Evolutionary conservation across 768 basidiomycete species (phyloP).

Genomic region (Neoboletus brunneissimus): DNA sequence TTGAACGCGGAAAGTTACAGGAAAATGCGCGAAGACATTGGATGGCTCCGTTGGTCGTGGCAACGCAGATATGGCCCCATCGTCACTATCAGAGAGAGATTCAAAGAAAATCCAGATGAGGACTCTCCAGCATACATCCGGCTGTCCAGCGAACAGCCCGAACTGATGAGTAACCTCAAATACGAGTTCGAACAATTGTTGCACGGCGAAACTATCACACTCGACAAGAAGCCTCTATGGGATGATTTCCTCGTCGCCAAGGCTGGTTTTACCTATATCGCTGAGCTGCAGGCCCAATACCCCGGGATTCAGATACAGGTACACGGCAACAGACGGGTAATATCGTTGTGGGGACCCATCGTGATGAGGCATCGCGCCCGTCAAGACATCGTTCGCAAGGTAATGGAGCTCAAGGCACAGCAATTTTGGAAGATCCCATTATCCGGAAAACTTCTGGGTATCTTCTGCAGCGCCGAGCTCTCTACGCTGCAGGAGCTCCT

Average conservation of each 20-base stretch:
- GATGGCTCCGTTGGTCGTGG: conserved; percentile 40
- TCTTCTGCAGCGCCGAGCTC: conserved; percentile 48
- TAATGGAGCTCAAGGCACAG: conserved; percentile 42
- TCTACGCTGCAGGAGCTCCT: conserved; percentile 44
- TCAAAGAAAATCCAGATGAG: conserved; percentile 7
- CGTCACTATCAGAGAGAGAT: conserved; percentile 30
- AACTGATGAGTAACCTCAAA: conserved; percentile 55
- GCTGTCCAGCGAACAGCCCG: conserved; percentile 48
- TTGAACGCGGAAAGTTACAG: conserved; percentile 39
- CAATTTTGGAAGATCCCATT: conserved; percentile 46
- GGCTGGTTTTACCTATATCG: conserved; percentile 45
- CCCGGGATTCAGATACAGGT: conserved; percentile 43
- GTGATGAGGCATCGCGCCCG: conserved; percentile 40
- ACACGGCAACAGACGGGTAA: conserved; percentile 39
- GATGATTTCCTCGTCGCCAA: conserved; percentile 54
- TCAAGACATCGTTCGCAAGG: conserved; percentile 45
- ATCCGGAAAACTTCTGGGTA: conserved; percentile 41
- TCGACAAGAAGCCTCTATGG: conserved; percentile 58
- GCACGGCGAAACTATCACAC: conserved; percentile 55
- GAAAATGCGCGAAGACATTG: conserved; percentile 45
- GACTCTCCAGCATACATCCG: conserved; percentile 38
- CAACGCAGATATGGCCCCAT: conserved; percentile 28
- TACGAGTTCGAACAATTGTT: conserved; percentile 58
- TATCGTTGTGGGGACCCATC: conserved; percentile 56
- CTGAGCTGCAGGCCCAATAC: conserved; percentile 38